phyloP scores from a whole-genome alignment of 1,284 basidiomycete genomes.

The Heterobasidion parviporum region DNA sequence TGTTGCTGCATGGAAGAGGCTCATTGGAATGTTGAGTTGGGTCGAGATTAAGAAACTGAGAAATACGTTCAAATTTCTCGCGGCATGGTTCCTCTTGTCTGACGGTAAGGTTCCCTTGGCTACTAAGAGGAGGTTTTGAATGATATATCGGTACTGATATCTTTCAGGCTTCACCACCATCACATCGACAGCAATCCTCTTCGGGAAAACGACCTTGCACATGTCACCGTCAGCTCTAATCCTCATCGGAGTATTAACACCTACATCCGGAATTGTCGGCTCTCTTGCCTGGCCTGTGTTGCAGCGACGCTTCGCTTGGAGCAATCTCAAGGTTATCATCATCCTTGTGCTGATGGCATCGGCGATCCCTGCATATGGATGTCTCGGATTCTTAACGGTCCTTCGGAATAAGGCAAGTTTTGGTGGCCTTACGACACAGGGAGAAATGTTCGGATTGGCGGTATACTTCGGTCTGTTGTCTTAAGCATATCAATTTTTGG shows the following conservation, averaged over 20 bases:
- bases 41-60: constrained; percentile 63
- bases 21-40: constrained; percentile 63
- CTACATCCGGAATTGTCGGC: constrained; percentile 64
- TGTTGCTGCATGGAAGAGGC: constrained; percentile 53
- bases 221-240: constrained; percentile 68
- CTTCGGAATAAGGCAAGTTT: constrained; percentile 29
- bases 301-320: constrained; percentile 52
- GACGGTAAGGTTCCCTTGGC: constrained; percentile 47
- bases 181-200: constrained; percentile 76
- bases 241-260: constrained; percentile 63
- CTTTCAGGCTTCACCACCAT: constrained; percentile 70
- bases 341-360: constrained; percentile 60
- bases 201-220: constrained; percentile 72
- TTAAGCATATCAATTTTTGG: constrained; percentile 4
- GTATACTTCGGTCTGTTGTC: constrained; percentile 61
- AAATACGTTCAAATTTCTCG: constrained; percentile 81
- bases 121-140: neutral
- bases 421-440: constrained; percentile 64
- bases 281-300: constrained; percentile 64
- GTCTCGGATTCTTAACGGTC: constrained; percentile 64
- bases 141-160: neutral
- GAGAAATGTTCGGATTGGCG: constrained; percentile 80
- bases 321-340: constrained; percentile 62
- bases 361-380: constrained; percentile 75
- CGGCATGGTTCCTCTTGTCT: constrained; percentile 87